These are phyloP conservation scores for Neopestalotiopsis sp. DNA, from an alignment of 2,329 filamentous ascomycete genomes.

Conservation along the genomic window DNA sequence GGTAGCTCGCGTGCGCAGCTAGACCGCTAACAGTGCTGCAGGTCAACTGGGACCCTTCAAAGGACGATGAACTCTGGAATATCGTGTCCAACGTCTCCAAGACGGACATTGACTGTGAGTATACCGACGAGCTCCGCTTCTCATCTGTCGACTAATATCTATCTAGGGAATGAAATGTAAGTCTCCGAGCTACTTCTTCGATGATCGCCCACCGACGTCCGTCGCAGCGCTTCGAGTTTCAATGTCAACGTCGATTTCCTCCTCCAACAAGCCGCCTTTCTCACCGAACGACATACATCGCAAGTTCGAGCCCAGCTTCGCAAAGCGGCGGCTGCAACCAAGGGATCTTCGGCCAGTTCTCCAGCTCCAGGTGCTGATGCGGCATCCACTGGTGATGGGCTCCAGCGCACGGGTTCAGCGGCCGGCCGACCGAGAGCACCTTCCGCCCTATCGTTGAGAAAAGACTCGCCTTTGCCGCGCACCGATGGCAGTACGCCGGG, in stretches of 20 bases:
- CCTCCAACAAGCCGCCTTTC: slow-evolving; percentile 89
- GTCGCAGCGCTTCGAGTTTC: slow-evolving; percentile 72
- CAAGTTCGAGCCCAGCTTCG: slow-evolving; percentile 91
- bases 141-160: no score
- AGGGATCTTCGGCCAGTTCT: slow-evolving; percentile 62
- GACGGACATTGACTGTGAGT: slow-evolving; percentile 84
- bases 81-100: slow-evolving; percentile 83
- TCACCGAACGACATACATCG: slow-evolving; percentile 88
- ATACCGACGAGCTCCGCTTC: no score
- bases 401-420: slow-evolving; percentile 58
- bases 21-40: slow-evolving; percentile 41
- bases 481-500: slow-evolving; percentile 51
- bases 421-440: slow-evolving; percentile 49
- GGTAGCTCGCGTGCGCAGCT: background rate
- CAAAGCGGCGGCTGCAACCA: slow-evolving; percentile 67
- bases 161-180: slow-evolving; percentile 77
- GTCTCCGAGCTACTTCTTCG: slow-evolving; percentile 34
- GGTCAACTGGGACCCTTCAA: slow-evolving; percentile 87
- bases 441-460: slow-evolving; percentile 63
- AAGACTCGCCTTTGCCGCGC: slow-evolving; percentile 59
- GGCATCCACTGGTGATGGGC: slow-evolving; percentile 47
- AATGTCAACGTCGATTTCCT: slow-evolving; percentile 88
- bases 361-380: slow-evolving; percentile 59
- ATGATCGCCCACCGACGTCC: slow-evolving; percentile 29
- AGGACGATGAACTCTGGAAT: slow-evolving; percentile 90